Evolutionary conservation across 2,329 filamentous ascomycete species (phyloP).

Genomic region (Lachnellula subtilissima): DNA sequence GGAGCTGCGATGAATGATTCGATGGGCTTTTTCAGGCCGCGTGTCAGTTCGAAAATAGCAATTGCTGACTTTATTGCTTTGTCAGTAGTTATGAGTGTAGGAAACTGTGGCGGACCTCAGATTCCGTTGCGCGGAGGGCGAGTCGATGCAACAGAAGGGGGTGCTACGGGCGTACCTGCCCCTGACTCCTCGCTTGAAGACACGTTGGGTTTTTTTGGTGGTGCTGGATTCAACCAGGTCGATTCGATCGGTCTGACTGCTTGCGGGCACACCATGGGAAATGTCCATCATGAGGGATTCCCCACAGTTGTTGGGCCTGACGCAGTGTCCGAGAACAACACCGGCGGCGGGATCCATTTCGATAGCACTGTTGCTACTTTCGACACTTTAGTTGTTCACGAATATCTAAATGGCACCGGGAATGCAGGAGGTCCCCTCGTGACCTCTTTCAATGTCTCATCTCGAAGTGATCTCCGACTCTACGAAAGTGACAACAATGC

Average conservation of each 20-base stretch:
- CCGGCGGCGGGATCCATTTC: conserved; percentile 36
- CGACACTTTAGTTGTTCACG: conserved; percentile 48
- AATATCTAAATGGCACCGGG: conserved; percentile 46
- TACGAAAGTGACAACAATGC: conserved; percentile 51
- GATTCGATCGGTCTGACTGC: conserved; percentile 57
- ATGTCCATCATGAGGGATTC: conserved; percentile 50
- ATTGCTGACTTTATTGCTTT: conserved; percentile 42
- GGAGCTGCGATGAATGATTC: conserved; percentile 45
- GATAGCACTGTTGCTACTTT: conserved; percentile 46
- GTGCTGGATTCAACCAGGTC: conserved; percentile 49
- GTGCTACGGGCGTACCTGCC: conserved; percentile 48
- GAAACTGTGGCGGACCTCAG: conserved; percentile 52
- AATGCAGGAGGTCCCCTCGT: conserved; percentile 43
- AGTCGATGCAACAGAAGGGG: conserved; percentile 45
- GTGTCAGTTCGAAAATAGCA: conserved; percentile 14
- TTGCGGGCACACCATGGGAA: conserved; percentile 56
- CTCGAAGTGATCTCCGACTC: conserved; percentile 50
- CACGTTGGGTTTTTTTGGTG: conserved; percentile 49
- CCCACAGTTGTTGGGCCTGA: conserved; percentile 46
- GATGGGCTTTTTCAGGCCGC: conserved; percentile 15
- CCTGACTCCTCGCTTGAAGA: conserved; percentile 48
- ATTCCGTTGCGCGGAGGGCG: conserved; percentile 49
- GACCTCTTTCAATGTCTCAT: conserved; percentile 45
- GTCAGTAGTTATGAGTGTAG: conserved; percentile 50
- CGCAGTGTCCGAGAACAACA: conserved; percentile 32